phyloP scores from a whole-genome alignment of 805 yeast species.

The Kuraishia capsulata region DNA sequence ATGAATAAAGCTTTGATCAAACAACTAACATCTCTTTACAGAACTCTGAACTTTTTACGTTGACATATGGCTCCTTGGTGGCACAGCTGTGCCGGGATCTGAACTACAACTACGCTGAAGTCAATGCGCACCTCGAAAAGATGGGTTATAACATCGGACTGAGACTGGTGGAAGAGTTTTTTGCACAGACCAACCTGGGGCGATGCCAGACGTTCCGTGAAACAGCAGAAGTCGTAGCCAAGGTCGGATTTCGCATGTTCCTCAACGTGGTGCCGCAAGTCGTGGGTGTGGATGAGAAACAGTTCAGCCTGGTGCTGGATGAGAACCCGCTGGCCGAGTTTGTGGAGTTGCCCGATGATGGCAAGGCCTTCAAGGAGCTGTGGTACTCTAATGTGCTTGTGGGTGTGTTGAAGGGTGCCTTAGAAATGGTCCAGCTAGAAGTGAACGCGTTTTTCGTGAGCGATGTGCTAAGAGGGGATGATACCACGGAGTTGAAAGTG shows the following conservation, averaged over 20 bases:
- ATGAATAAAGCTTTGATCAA: neutral
- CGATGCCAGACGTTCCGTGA: constrained; percentile 75
- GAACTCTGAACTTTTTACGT: constrained; percentile 90
- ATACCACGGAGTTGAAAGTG: constrained; percentile 68
- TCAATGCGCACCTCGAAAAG: constrained; percentile 73
- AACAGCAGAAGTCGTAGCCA: constrained; percentile 79
- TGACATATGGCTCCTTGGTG: constrained; percentile 91
- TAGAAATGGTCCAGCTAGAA: constrained; percentile 93
- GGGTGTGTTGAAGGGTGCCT: constrained; percentile 85
- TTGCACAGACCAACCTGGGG: constrained; percentile 79
- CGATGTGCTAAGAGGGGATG: constrained; percentile 79
- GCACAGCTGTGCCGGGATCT: constrained; percentile 84
- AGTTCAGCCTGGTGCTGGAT: constrained; percentile 60
- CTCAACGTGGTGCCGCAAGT: constrained; percentile 72
- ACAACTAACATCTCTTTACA: constrained; percentile 13
- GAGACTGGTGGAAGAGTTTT: constrained; percentile 83
- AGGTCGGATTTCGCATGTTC: constrained; percentile 86
- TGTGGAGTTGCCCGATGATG: constrained; percentile 86
- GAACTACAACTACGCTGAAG: constrained; percentile 64
- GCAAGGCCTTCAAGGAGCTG: constrained; percentile 54
- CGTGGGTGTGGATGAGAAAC: constrained; percentile 58
- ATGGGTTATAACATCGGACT: constrained; percentile 97
- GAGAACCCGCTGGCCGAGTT: constrained; percentile 94
- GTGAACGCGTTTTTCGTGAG: constrained; percentile 74
- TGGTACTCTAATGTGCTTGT: constrained; percentile 92